These are phyloP conservation scores for Yueomyces sinensis DNA, from an alignment of 805 yeast species.

Conservation along the genomic window DNA sequence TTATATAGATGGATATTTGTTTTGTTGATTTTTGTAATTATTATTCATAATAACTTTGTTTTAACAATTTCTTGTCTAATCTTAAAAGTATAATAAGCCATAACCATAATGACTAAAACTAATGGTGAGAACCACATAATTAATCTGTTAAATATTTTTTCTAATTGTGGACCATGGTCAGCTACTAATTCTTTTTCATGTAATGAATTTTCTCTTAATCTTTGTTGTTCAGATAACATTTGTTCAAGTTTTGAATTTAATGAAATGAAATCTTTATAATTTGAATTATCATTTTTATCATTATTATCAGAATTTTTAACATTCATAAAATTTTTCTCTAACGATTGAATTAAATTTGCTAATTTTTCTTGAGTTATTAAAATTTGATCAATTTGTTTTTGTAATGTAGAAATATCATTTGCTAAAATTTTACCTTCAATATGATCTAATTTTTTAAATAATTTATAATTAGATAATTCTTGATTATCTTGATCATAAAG, in stretches of 20 bases:
- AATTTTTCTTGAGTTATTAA: slow-evolving; percentile 11
- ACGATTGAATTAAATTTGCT: slow-evolving; percentile 9
- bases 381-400: slow-evolving; percentile 12
- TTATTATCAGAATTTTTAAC: not conserved
- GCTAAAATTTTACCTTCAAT: slow-evolving; percentile 24
- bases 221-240: slow-evolving; percentile 20
- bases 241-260: slow-evolving; percentile 19
- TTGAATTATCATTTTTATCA: not conserved
- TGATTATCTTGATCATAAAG: slow-evolving; percentile 12
- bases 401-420: slow-evolving; percentile 19
- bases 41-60: slow-evolving; percentile 22
- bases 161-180: slow-evolving; percentile 16
- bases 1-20: too few relatives aligned
- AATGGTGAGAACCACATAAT: slow-evolving; percentile 21
- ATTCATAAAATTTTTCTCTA: slow-evolving; percentile 1
- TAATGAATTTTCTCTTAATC: slow-evolving; percentile 15
- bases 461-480: slow-evolving; percentile 11
- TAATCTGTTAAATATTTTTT: slow-evolving; percentile 19
- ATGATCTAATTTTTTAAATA: slow-evolving; percentile 19
- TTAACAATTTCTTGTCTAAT: slow-evolving; percentile 25
- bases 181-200: too few relatives aligned
- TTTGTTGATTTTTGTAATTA: too few relatives aligned
- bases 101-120: slow-evolving; percentile 15
- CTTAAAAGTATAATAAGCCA: slow-evolving; percentile 24
- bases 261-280: slow-evolving; percentile 16